phyloP scores from a whole-genome alignment of 441 rosid species.

The Euphorbia schlechtendalii region DNA sequence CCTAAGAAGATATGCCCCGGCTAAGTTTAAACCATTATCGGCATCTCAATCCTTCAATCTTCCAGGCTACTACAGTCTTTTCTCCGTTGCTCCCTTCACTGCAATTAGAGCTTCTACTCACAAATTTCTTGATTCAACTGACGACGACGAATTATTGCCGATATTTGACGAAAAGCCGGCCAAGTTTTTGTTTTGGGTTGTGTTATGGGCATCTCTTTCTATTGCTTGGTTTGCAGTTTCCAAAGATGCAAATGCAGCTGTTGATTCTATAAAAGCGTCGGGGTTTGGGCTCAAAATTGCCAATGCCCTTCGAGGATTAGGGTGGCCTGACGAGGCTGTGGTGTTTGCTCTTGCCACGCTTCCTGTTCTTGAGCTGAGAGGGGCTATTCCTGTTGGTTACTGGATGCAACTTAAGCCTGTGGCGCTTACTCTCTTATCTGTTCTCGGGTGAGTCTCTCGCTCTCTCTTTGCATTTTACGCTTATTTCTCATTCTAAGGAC shows the following conservation, averaged over 20 bases:
- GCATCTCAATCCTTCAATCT: constrained; percentile 16
- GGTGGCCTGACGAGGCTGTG: constrained; percentile 81
- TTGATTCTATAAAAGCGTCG: constrained; percentile 71
- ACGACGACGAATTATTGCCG: constrained; percentile 32
- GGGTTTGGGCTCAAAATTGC: constrained; percentile 69
- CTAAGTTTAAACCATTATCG: constrained; percentile 19
- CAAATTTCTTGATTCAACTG: constrained; percentile 28
- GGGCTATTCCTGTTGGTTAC: constrained; percentile 92
- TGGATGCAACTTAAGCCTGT: constrained; percentile 83
- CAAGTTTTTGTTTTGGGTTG: constrained; percentile 47
- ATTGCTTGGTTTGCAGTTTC: constrained; percentile 74
- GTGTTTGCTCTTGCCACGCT: constrained; percentile 89
- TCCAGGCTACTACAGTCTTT: constrained; percentile 7
- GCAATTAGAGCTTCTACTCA: constrained; percentile 22
- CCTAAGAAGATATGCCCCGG: constrained; percentile 9
- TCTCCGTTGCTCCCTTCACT: constrained; percentile 12
- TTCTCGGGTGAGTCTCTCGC: constrained; percentile 55
- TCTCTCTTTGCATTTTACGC: constrained; percentile 5
- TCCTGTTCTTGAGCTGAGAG: constrained; percentile 84
- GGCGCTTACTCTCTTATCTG: constrained; percentile 44
- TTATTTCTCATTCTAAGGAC: neutral
- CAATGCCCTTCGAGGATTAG: constrained; percentile 45
- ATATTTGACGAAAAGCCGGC: constrained; percentile 34
- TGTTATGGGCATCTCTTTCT: constrained; percentile 64
- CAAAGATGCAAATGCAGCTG: constrained; percentile 69